Evolutionary conservation across 257 asterid species (phyloP).

Genomic region (Gentiana macrophylla): DNA sequence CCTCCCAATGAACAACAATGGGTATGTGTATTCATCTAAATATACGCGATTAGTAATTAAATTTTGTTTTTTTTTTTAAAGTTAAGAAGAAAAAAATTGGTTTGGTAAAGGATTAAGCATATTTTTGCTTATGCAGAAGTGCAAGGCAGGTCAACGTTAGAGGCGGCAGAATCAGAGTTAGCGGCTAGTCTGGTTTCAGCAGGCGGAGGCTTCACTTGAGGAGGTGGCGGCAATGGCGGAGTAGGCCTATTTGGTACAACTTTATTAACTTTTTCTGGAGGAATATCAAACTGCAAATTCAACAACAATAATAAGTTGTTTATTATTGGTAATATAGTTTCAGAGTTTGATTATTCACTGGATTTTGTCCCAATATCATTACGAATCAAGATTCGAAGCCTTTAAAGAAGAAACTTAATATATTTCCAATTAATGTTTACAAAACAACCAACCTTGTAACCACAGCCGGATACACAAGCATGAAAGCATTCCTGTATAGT

Average conservation of each 20-base stretch:
- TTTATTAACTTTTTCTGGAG: conserved; percentile 36
- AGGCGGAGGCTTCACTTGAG: conserved; percentile 31
- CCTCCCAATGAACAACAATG: no score
- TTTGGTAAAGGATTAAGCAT: not conserved
- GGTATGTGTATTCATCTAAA: no score
- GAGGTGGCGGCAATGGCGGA: conserved; percentile 31
- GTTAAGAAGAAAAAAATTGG: not conserved
- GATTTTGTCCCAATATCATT: no score
- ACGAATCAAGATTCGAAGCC: no score
- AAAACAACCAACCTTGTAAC: conserved; percentile 50
- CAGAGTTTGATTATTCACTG: no score
- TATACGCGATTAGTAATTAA: no score
- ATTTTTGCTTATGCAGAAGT: conserved; percentile 39
- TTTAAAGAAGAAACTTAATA: no score
- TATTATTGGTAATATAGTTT: no score
- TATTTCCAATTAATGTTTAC: no score
- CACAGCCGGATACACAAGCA: conserved; percentile 72
- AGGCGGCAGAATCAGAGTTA: conserved; percentile 4
- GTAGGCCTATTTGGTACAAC: conserved; percentile 41
- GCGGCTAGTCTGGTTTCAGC: conserved; percentile 18
- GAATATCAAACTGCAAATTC: conserved; percentile 57
- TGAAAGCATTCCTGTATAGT: conserved; percentile 56
- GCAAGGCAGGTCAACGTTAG: conserved; percentile 32
- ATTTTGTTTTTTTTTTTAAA: not conserved
- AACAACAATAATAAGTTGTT: conserved; percentile 5